Evolutionary conservation across 192 early-diverging fungal species (phyloP).

Genomic region (Coemansia sp.): DNA sequence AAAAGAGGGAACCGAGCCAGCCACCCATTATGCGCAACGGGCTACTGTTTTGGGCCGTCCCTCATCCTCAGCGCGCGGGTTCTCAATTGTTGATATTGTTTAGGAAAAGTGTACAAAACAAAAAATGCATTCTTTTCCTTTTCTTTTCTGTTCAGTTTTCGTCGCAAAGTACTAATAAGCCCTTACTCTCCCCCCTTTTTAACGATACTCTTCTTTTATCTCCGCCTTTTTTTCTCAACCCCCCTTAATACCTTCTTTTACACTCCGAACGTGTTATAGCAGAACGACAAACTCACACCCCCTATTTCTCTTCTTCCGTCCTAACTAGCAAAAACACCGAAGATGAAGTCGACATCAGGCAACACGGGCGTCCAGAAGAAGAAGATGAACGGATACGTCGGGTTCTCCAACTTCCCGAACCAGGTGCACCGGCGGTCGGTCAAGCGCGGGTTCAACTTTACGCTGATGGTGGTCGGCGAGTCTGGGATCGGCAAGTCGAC

Average conservation of each 20-base stretch:
- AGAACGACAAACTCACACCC: background rate
- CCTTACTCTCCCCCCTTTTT: slow-evolving; percentile 4
- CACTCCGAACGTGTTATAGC: background rate
- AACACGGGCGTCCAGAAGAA: slow-evolving; percentile 50
- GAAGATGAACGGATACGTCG: slow-evolving; percentile 83
- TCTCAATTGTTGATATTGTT: slow-evolving; percentile 5
- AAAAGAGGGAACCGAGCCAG: background rate
- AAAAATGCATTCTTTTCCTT: slow-evolving; percentile 5
- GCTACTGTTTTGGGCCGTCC: slow-evolving; percentile 4
- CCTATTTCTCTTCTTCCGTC: background rate
- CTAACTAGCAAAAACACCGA: background rate
- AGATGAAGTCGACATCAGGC: slow-evolving; percentile 49
- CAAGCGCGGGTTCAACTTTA: slow-evolving; percentile 95
- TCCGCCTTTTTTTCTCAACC: background rate
- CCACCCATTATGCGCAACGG: background rate
- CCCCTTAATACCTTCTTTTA: background rate
- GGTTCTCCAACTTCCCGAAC: slow-evolving; percentile 92
- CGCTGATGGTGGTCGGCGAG: slow-evolving; percentile 95
- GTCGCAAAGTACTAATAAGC: background rate
- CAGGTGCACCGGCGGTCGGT: slow-evolving; percentile 93
- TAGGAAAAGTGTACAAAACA: background rate
- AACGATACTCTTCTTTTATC: background rate
- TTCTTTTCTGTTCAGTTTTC: background rate
- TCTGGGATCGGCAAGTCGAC: slow-evolving; percentile 98
- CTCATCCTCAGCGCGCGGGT: slow-evolving; percentile 2